phyloP scores from a whole-genome alignment of 345 rosid species.

The Populus simonii region DNA sequence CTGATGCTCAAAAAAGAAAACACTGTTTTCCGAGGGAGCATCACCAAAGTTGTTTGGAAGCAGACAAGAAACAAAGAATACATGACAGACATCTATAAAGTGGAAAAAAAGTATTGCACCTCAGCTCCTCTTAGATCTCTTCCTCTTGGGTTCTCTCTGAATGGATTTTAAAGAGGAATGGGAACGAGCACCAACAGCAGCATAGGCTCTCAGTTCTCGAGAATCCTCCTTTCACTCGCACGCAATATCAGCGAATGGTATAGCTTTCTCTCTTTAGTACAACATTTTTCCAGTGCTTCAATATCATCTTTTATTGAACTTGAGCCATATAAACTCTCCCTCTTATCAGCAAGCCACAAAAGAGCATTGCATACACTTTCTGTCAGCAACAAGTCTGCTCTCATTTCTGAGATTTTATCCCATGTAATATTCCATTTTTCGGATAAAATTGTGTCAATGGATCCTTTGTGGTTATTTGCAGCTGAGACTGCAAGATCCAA shows the following conservation, averaged over 20 bases:
- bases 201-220: conserved; percentile 56
- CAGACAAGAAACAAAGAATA: neutral
- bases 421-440: conserved; percentile 29
- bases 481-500: conserved; percentile 51
- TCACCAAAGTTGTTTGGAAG: neutral
- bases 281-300: conserved; percentile 36
- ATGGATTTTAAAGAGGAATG: too few species aligned
- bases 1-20: neutral
- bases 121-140: conserved; percentile 25
- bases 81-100: neutral
- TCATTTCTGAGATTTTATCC: conserved; percentile 35
- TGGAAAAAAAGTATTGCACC: neutral
- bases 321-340: conserved; percentile 59
- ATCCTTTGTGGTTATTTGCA: conserved; percentile 21
- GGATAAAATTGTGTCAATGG: conserved; percentile 27
- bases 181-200: conserved; percentile 2
- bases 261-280: conserved; percentile 47
- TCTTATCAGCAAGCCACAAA: conserved; percentile 51
- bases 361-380: conserved; percentile 62
- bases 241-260: conserved; percentile 61
- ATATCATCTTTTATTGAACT: conserved; percentile 46
- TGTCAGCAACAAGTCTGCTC: conserved; percentile 47
- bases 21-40: neutral
- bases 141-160: conserved; percentile 10
- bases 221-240: conserved; percentile 67